Conservation (phyloP, 768 basidiomycete species). For the Antrodiella citrinella region DNA sequence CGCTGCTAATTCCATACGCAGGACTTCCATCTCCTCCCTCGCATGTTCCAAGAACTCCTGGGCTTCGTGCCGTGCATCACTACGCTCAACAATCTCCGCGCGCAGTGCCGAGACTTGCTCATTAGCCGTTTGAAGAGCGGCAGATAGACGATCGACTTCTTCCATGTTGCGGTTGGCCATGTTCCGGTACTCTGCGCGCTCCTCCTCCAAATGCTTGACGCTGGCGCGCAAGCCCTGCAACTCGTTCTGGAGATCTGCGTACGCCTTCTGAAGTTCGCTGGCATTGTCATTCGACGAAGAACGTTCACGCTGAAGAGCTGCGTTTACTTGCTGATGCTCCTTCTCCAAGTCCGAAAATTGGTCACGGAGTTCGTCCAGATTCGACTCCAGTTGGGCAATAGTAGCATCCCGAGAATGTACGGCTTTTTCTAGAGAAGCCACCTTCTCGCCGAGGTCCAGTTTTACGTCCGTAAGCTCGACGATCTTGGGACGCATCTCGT, state of each 20-base stretch:
- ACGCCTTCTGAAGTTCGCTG: constrained; percentile 55
- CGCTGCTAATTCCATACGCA: constrained; percentile 50
- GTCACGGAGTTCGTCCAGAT: constrained; percentile 45
- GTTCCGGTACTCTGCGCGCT: constrained; percentile 53
- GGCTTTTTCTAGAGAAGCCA: constrained; percentile 45
- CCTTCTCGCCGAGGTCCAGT: constrained; percentile 58
- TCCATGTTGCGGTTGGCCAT: constrained; percentile 45
- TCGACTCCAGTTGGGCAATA: constrained; percentile 55
- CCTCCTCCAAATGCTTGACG: constrained; percentile 52
- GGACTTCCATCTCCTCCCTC: constrained; percentile 62
- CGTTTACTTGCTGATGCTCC: constrained; percentile 36
- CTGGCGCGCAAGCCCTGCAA: constrained; percentile 46
- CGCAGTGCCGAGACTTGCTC: constrained; percentile 48
- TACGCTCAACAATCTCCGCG: constrained; percentile 42
- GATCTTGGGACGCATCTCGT: constrained; percentile 82
- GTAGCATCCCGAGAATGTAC: constrained; percentile 46
- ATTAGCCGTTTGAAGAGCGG: constrained; percentile 35
- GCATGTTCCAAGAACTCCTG: constrained; percentile 54
- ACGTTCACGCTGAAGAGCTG: constrained; percentile 45
- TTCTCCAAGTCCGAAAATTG: constrained; percentile 39
- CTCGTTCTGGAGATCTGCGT: constrained; percentile 53
- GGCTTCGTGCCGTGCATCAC: constrained; percentile 48
- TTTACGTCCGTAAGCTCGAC: constrained; percentile 71
- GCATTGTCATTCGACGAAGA: constrained; percentile 39
- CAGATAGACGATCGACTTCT: constrained; percentile 47